Evolutionary conservation across 495 filamentous ascomycete species (phyloP).

Genomic region (Tuber umbilicatum): DNA sequence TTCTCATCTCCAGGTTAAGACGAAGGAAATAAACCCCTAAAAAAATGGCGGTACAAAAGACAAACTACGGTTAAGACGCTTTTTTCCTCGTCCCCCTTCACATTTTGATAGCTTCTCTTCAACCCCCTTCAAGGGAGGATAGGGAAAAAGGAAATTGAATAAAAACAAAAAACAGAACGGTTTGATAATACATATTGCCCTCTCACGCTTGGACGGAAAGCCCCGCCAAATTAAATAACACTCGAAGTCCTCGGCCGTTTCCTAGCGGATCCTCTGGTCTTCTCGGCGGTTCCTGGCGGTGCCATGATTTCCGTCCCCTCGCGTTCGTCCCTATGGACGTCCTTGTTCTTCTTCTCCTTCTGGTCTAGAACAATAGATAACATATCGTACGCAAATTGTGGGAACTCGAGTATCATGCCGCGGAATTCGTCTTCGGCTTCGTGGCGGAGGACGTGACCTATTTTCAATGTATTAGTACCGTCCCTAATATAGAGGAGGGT

Average conservation of each 20-base stretch:
- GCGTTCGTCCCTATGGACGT: constrained; percentile 40
- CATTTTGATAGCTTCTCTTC: background rate
- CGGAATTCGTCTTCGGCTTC: constrained; percentile 78
- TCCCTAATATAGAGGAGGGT: background rate
- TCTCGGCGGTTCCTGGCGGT: constrained; percentile 23
- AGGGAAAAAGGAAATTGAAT: background rate
- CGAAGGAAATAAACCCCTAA: background rate
- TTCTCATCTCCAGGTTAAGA: background rate
- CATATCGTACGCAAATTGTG: constrained; percentile 89
- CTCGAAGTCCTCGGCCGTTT: constrained; percentile 47
- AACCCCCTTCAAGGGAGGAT: background rate
- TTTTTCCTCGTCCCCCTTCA: background rate
- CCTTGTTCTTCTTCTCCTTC: constrained; percentile 51
- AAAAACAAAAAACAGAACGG: background rate
- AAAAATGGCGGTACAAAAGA: constrained; percentile 7
- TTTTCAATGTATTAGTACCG: constrained; percentile 9
- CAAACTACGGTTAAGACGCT: constrained; percentile 1
- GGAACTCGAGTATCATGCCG: constrained; percentile 75
- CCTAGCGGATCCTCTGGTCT: constrained; percentile 41
- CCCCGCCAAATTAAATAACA: constrained; percentile 18
- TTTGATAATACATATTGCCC: constrained; percentile 8
- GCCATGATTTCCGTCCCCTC: constrained; percentile 38
- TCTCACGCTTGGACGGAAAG: background rate
- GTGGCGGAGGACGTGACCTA: constrained; percentile 63
- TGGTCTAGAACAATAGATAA: constrained; percentile 60